phyloP scores from a whole-genome alignment of 352 stramenopile genomes.

The Phytophthora hibernalis region DNA sequence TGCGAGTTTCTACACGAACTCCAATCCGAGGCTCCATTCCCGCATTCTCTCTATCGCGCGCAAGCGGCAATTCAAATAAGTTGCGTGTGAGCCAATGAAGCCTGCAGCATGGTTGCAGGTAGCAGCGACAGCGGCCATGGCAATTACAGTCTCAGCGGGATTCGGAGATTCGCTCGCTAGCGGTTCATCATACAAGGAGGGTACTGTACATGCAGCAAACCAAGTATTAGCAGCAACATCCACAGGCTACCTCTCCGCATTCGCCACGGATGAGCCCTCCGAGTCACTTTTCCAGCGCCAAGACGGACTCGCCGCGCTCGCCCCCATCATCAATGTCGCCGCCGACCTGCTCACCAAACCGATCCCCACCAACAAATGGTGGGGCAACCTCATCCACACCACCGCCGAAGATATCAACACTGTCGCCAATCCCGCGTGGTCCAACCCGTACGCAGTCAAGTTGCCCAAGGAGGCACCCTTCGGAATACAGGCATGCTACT shows the following conservation, averaged over 20 bases:
- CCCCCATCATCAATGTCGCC: slow-evolving; percentile 50
- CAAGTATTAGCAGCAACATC: slow-evolving; percentile 9
- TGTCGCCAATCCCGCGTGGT: slow-evolving; percentile 54
- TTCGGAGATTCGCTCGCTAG: slow-evolving; percentile 21
- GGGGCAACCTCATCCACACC: slow-evolving; percentile 74
- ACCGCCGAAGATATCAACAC: slow-evolving; percentile 44
- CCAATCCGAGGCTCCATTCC: slow-evolving; percentile 22
- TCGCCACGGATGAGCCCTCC: slow-evolving; percentile 32
- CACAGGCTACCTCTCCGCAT: slow-evolving; percentile 31
- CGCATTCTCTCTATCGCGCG: slow-evolving; percentile 17
- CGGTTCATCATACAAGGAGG: slow-evolving; percentile 19
- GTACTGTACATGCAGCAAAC: slow-evolving; percentile 24
- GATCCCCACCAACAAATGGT: slow-evolving; percentile 74
- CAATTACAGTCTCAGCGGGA: background rate
- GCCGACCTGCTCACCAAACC: slow-evolving; percentile 33
- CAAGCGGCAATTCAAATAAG: background rate
- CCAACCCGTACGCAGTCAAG: slow-evolving; percentile 73
- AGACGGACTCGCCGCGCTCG: slow-evolving; percentile 42
- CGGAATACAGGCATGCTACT: slow-evolving; percentile 71
- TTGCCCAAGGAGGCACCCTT: slow-evolving; percentile 60
- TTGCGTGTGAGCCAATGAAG: slow-evolving; percentile 10
- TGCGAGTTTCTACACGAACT: slow-evolving; percentile 24
- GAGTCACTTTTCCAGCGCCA: slow-evolving; percentile 45
- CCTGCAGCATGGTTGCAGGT: background rate
- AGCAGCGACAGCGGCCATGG: slow-evolving; percentile 1